Evolutionary conservation across 1,139 yeast species (phyloP).

Genomic region (Waltiozyma solani): DNA sequence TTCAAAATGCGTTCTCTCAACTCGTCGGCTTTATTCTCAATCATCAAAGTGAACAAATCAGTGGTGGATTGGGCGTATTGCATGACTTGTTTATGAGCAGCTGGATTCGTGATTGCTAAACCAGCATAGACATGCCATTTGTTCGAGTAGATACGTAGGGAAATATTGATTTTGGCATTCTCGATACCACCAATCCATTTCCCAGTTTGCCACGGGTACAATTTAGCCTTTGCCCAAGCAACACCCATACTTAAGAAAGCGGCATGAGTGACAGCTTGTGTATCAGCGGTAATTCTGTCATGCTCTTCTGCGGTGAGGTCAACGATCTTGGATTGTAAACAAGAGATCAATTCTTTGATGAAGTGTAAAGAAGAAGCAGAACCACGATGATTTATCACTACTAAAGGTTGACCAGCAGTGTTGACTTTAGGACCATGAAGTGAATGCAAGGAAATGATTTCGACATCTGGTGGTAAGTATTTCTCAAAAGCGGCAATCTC

Average conservation of each 20-base stretch:
- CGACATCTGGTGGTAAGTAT: constrained; percentile 64
- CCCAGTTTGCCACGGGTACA: constrained; percentile 89
- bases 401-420: constrained; percentile 88
- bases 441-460: constrained; percentile 82
- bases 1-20: constrained; percentile 44
- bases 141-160: constrained; percentile 81
- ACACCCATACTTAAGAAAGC: constrained; percentile 95
- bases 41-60: constrained; percentile 74
- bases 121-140: constrained; percentile 99
- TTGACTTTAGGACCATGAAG: constrained; percentile 90
- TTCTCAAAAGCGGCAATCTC: constrained; percentile 82
- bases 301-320: constrained; percentile 75
- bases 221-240: constrained; percentile 79
- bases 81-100: constrained; percentile 84
- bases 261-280: constrained; percentile 98
- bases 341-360: constrained; percentile 55
- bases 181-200: constrained; percentile 91
- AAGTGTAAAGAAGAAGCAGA: constrained; percentile 42
- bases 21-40: constrained; percentile 53
- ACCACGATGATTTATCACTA: constrained; percentile 69
- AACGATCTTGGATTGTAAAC: constrained; percentile 74
- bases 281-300: constrained; percentile 92
- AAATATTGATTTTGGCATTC: constrained; percentile 89
- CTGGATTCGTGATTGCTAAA: constrained; percentile 87
- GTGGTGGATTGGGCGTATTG: constrained; percentile 85